Conservation (phyloP, 1,139 yeast species). For the Scheffersomyces insectosa region DNA sequence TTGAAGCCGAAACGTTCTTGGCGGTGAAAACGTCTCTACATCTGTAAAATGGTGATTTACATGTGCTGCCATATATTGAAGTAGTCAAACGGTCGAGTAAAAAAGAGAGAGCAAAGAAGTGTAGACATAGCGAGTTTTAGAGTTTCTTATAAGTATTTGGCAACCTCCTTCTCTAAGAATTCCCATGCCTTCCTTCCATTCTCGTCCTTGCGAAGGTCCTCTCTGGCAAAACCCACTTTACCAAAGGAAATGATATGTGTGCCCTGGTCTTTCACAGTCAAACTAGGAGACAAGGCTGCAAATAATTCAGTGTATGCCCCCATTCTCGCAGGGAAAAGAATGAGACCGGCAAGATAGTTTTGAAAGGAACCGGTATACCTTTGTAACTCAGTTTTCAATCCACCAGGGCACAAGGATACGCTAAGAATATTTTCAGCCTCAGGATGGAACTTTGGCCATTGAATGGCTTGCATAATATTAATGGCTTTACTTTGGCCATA, state of each 20-base stretch:
- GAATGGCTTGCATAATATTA: slow-evolving; percentile 37
- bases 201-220: slow-evolving; percentile 6
- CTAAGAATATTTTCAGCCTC: slow-evolving; percentile 27
- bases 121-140: too few relatives aligned
- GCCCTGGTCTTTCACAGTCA: slow-evolving; percentile 6
- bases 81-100: too few relatives aligned
- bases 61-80: too few relatives aligned
- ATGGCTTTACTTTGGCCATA: slow-evolving; percentile 53
- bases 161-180: slow-evolving; percentile 6
- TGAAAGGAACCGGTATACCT: slow-evolving; percentile 19
- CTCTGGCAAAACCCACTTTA: slow-evolving; percentile 5
- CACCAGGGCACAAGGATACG: slow-evolving; percentile 47
- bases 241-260: slow-evolving; percentile 9
- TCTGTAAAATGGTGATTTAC: too few relatives aligned
- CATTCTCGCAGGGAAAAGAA: slow-evolving; percentile 43
- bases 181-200: slow-evolving; percentile 7
- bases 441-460: slow-evolving; percentile 36
- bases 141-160: not conserved
- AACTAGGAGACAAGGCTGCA: slow-evolving; percentile 16
- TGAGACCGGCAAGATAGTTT: slow-evolving; percentile 2
- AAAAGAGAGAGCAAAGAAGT: too few relatives aligned
- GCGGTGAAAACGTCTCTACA: too few relatives aligned
- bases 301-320: slow-evolving; percentile 20
- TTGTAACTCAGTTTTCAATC: slow-evolving; percentile 38
- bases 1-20: too few relatives aligned